These are phyloP conservation scores for Didymella pomorum DNA, from an alignment of 2,329 filamentous ascomycete genomes.

Conservation along the genomic window DNA sequence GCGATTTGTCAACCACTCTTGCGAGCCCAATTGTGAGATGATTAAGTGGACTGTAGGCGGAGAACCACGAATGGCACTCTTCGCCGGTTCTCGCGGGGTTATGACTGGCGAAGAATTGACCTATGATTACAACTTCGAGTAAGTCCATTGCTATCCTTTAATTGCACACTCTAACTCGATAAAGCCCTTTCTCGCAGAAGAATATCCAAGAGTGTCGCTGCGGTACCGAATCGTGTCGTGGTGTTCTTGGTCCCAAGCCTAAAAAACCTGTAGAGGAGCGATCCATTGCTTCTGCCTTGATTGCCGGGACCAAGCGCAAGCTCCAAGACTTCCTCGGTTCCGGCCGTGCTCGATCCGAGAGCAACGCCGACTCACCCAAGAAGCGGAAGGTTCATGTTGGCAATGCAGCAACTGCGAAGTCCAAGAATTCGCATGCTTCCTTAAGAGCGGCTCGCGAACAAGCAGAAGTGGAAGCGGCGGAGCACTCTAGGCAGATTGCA, in stretches of 20 bases:
- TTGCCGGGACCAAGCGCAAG: slow-evolving; percentile 49
- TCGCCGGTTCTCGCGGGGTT: slow-evolving; percentile 87
- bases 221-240: slow-evolving; percentile 67
- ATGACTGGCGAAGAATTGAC: slow-evolving; percentile 96
- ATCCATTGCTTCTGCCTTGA: slow-evolving; percentile 38
- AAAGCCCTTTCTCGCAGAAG: slow-evolving; percentile 59
- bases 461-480: slow-evolving; percentile 38
- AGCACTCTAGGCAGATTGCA: slow-evolving; percentile 40
- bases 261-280: slow-evolving; percentile 56
- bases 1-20: slow-evolving; percentile 97
- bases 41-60: slow-evolving; percentile 96
- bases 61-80: slow-evolving; percentile 94
- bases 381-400: slow-evolving; percentile 40
- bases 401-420: slow-evolving; percentile 33
- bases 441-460: slow-evolving; percentile 34
- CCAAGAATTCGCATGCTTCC: slow-evolving; percentile 34
- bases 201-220: slow-evolving; percentile 71
- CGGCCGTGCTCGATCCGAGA: slow-evolving; percentile 31
- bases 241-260: slow-evolving; percentile 65
- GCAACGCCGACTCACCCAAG: slow-evolving; percentile 40
- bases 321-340: slow-evolving; percentile 40
- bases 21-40: slow-evolving; percentile 95
- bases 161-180: slow-evolving; percentile 1
- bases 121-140: slow-evolving; percentile 86
- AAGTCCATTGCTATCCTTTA: slow-evolving; percentile 37